Evolutionary conservation across 129 eudicot species (phyloP).

Genomic region (Ambrosia artemisiifolia): DNA sequence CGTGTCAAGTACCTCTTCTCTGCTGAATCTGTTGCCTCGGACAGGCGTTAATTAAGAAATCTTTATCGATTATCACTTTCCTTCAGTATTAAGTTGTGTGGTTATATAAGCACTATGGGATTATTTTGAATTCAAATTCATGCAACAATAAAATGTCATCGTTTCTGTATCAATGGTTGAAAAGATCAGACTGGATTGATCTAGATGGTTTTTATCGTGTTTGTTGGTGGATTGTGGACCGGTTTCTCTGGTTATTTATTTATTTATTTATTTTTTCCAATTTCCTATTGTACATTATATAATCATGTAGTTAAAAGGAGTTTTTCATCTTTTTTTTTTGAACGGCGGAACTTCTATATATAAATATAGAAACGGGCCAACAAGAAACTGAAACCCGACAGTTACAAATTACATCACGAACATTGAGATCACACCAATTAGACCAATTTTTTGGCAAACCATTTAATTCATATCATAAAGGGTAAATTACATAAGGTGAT

Average conservation of each 20-base stretch:
- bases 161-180: conserved; percentile 19
- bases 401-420: too few relatives aligned
- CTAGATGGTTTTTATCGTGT: background rate
- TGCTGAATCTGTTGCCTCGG: conserved; percentile 74
- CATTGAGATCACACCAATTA: too few relatives aligned
- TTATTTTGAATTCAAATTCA: conserved; percentile 22
- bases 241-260: background rate
- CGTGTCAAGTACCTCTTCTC: conserved; percentile 90
- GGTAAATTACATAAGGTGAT: too few relatives aligned
- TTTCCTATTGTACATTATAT: too few relatives aligned
- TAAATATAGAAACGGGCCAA: too few relatives aligned
- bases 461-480: too few relatives aligned
- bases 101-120: conserved; percentile 9
- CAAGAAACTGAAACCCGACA: too few relatives aligned
- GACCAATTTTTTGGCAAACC: too few relatives aligned
- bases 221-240: too few relatives aligned
- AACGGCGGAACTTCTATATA: too few relatives aligned
- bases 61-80: background rate
- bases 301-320: too few relatives aligned
- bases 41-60: conserved; percentile 46
- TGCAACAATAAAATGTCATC: conserved; percentile 27
- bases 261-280: background rate
- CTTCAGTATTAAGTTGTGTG: conserved; percentile 17
- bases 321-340: too few relatives aligned
- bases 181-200: conserved; percentile 16